Percentiles rank a stretch among this genome's conserved stretches.
These are phyloP conservation scores for Aspergillus spinulosporus DNA, from an alignment of 2,329 filamentous ascomycete genomes.

Conservation along the genomic window DNA sequence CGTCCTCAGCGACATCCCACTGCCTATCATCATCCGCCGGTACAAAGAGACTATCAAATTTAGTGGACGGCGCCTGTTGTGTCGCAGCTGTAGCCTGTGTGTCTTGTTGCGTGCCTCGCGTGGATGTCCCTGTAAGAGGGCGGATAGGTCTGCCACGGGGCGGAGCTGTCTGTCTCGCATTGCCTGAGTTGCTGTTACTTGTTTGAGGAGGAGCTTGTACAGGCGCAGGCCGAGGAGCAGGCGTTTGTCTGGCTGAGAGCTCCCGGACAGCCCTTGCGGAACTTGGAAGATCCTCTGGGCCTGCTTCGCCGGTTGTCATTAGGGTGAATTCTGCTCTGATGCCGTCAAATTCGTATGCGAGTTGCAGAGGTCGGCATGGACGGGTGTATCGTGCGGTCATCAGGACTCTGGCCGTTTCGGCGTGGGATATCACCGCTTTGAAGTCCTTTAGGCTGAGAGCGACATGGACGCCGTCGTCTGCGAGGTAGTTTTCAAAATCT, in stretches of 20 bases:
- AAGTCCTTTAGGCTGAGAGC: constrained; percentile 67
- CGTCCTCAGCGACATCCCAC: constrained; percentile 61
- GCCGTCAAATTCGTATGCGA: constrained; percentile 59
- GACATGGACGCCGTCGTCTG: constrained; percentile 61
- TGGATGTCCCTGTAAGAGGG: constrained; percentile 34
- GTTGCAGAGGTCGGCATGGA: constrained; percentile 61
- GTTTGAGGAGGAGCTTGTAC: constrained; percentile 24
- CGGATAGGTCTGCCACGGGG: constrained; percentile 34
- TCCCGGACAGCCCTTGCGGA: constrained; percentile 43
- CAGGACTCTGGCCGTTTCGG: constrained; percentile 57
- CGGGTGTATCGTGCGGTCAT: constrained; percentile 61
- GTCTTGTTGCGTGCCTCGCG: constrained; percentile 25
- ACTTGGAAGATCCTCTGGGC: constrained; percentile 36
- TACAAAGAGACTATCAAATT: constrained; percentile 62
- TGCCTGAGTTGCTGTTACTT: constrained; percentile 12
- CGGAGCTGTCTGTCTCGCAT: constrained; percentile 32
- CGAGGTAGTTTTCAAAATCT: constrained; percentile 62
- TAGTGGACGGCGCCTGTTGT: constrained; percentile 40
- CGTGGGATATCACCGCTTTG: constrained; percentile 63
- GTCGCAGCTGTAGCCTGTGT: constrained; percentile 21
- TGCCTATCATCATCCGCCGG: constrained; percentile 59
- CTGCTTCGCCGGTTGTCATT: constrained; percentile 63
- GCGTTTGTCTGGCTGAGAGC: constrained; percentile 43
- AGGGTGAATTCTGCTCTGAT: constrained; percentile 62
- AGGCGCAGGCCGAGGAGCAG: constrained; percentile 35